Percentiles rank a stretch among this genome's conserved stretches.
Conservation (phyloP, 805 yeast species). For the Yamadazyma akitaensis region DNA sequence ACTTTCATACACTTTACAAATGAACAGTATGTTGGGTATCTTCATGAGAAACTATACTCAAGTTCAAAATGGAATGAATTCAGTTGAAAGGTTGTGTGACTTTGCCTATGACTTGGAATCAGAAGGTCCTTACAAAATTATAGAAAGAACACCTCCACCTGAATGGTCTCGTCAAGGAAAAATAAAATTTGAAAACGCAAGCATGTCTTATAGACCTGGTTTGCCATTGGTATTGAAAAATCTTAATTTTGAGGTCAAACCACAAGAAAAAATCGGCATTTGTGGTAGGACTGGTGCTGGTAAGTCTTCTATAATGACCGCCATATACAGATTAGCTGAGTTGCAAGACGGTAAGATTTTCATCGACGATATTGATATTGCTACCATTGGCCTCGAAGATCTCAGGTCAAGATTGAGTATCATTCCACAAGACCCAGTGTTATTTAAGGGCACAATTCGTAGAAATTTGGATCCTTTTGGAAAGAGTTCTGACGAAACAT, state of each 20-base stretch:
- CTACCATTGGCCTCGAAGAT: conserved; percentile 47
- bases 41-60: conserved; percentile 31
- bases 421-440: conserved; percentile 69
- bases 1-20: conserved; percentile 30
- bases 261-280: conserved; percentile 72
- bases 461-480: conserved; percentile 61
- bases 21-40: conserved; percentile 33
- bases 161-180: conserved; percentile 50
- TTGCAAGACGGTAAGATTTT: conserved; percentile 44
- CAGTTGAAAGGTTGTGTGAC: conserved; percentile 33
- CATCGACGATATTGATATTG: conserved; percentile 57
- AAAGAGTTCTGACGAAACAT: conserved; percentile 43
- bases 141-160: conserved; percentile 37
- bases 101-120: conserved; percentile 55
- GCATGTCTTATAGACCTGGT: conserved; percentile 55
- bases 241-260: conserved; percentile 40
- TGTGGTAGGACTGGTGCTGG: conserved; percentile 94
- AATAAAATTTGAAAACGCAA: conserved; percentile 46
- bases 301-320: conserved; percentile 62
- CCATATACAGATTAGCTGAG: conserved; percentile 54
- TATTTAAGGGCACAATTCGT: conserved; percentile 56
- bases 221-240: conserved; percentile 55
- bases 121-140: conserved; percentile 58
- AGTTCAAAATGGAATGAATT: conserved; percentile 37
- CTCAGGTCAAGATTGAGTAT: conserved; percentile 57